Conservation (phyloP, 2,329 filamentous ascomycete genomes). For the Aspergillus alliaceus region DNA sequence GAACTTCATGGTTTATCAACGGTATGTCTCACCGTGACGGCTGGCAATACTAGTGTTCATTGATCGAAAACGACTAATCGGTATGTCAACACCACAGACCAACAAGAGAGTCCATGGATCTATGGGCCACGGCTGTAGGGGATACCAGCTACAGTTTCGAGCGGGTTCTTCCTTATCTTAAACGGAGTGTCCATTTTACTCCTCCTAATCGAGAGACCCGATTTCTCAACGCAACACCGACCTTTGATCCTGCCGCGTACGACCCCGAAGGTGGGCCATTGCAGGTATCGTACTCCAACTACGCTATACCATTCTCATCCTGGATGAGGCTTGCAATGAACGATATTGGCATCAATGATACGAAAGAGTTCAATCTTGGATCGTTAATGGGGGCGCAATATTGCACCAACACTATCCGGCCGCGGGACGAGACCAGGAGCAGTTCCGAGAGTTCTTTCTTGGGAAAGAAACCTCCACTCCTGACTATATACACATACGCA, state of each 20-base stretch:
- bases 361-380: constrained; percentile 41
- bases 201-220: constrained; percentile 16
- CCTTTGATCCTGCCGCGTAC: constrained; percentile 21
- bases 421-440: constrained; percentile 48
- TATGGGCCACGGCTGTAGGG: constrained; percentile 23
- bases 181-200: constrained; percentile 29
- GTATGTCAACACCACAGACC: not conserved
- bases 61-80: not conserved
- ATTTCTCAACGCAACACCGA: constrained; percentile 20
- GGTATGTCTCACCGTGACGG: not conserved
- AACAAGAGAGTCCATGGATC: constrained; percentile 14
- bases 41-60: not conserved
- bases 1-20: constrained; percentile 27
- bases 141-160: constrained; percentile 29
- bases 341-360: constrained; percentile 37
- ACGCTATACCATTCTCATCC: constrained; percentile 32
- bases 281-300: constrained; percentile 40
- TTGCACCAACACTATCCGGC: constrained; percentile 49
- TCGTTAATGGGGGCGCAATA: constrained; percentile 36
- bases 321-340: constrained; percentile 36
- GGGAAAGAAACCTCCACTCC: constrained; percentile 16
- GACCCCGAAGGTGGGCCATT: constrained; percentile 32
- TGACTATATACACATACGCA: constrained; percentile 43
- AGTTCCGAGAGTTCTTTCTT: constrained; percentile 43
- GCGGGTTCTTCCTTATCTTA: constrained; percentile 25